A percentile compares a stretch with the other conserved stretches of the same genome.
Conservation (phyloP, 768 basidiomycete species). For the Leccinum variicolor region DNA sequence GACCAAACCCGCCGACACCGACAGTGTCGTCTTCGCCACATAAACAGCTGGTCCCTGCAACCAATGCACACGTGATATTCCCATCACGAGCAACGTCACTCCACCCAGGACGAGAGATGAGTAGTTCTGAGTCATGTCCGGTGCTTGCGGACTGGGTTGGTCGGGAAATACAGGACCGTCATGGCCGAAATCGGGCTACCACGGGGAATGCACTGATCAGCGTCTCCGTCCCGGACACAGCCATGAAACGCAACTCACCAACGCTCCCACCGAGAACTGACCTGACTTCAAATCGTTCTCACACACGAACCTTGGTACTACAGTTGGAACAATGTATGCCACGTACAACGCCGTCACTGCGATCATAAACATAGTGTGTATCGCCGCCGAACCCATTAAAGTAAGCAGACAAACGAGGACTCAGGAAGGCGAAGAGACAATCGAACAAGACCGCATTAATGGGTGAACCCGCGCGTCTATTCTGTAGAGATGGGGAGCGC, state of each 20-base stretch:
- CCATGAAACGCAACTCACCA: conserved; percentile 20
- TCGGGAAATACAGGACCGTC: too few species aligned
- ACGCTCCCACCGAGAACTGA: conserved; percentile 40
- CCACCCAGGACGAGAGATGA: too few species aligned
- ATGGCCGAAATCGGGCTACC: too few species aligned
- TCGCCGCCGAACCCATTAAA: conserved; percentile 50
- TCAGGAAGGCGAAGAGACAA: too few species aligned
- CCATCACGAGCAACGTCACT: neutral
- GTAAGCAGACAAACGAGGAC: conserved; percentile 38
- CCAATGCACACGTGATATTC: neutral
- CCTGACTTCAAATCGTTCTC: conserved; percentile 43
- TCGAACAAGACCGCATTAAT: conserved; percentile 44
- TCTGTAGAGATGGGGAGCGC: conserved; percentile 58
- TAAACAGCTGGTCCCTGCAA: too few species aligned
- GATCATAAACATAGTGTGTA: conserved; percentile 53
- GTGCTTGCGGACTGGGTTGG: too few species aligned
- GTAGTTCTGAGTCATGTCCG: too few species aligned
- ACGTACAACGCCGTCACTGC: conserved; percentile 40
- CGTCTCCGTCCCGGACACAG: neutral
- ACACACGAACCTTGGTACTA: conserved; percentile 40
- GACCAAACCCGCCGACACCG: too few species aligned
- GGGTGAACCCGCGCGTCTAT: conserved; percentile 38
- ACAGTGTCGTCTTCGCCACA: too few species aligned
- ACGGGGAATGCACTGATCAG: neutral
- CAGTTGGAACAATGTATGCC: conserved; percentile 43